A percentile compares a stretch with the other conserved stretches of the same genome.
phyloP scores from a whole-genome alignment of 495 filamentous ascomycete species.

The Daldinia grandis region DNA sequence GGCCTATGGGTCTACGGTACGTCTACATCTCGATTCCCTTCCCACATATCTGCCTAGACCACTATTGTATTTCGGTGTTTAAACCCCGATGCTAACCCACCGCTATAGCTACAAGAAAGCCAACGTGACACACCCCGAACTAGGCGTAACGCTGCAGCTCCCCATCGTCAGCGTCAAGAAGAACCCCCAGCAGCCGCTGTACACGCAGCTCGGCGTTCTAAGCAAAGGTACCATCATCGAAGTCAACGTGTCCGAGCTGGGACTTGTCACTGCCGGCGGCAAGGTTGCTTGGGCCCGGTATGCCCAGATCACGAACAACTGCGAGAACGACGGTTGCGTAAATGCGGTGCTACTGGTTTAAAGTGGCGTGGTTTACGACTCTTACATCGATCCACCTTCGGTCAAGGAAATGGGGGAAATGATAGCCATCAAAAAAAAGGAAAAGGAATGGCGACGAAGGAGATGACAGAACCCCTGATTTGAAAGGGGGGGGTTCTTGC shows the following conservation, averaged over 20 bases:
- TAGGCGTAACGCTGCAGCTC: conserved; percentile 89
- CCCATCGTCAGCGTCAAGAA: conserved; percentile 97
- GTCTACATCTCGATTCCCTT: background rate
- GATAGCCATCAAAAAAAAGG: background rate
- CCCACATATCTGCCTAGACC: background rate
- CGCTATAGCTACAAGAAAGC: conserved; percentile 92
- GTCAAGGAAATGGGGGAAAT: background rate
- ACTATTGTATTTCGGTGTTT: background rate
- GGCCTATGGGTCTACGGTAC: conserved; percentile 34
- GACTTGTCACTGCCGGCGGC: conserved; percentile 88
- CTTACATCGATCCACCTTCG: background rate
- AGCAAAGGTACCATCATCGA: conserved; percentile 96
- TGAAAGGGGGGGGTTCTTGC: background rate
- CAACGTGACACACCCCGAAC: conserved; percentile 88
- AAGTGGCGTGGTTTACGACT: background rate
- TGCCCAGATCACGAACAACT: conserved; percentile 77
- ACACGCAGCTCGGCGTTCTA: conserved; percentile 92
- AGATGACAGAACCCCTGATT: background rate
- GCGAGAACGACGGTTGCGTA: conserved; percentile 68
- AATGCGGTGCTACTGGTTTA: conserved; percentile 56
- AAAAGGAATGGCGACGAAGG: background rate
- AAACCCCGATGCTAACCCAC: conserved; percentile 64
- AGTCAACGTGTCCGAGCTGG: conserved; percentile 94
- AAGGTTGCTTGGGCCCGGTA: conserved; percentile 85
- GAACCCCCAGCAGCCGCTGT: conserved; percentile 95